Evolutionary conservation across 2,329 filamentous ascomycete genomes (phyloP).

Genomic region (Didymella segeticola): DNA sequence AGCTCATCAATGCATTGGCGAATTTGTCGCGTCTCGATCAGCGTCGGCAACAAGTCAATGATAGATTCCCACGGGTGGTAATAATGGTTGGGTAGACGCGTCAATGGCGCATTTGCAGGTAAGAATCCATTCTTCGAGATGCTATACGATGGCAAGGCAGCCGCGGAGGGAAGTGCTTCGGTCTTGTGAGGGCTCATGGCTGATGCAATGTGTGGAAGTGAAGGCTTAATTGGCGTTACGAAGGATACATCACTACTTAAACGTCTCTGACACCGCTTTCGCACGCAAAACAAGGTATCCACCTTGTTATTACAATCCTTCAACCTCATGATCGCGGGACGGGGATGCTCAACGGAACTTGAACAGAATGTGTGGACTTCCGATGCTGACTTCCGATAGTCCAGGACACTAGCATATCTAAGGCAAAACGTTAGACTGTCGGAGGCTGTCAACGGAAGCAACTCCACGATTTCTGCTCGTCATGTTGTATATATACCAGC

Average conservation of each 20-base stretch:
- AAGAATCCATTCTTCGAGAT: constrained; percentile 82
- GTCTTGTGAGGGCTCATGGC: constrained; percentile 41
- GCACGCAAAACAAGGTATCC: constrained; percentile 13
- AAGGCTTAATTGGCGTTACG: neutral
- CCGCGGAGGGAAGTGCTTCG: constrained; percentile 30
- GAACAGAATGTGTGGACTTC: too few relatives aligned
- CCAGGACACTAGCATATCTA: too few relatives aligned
- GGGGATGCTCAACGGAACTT: constrained; percentile 3
- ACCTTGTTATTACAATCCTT: constrained; percentile 6
- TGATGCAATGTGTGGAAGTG: constrained; percentile 1
- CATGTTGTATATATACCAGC: constrained; percentile 25
- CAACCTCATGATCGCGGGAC: constrained; percentile 16
- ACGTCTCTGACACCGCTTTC: constrained; percentile 29
- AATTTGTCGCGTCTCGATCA: constrained; percentile 77
- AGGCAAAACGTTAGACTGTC: constrained; percentile 1
- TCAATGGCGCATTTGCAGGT: constrained; percentile 74
- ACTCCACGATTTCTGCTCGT: constrained; percentile 13
- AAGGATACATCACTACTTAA: constrained; percentile 14
- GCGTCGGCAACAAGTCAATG: constrained; percentile 74
- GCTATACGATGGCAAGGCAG: constrained; percentile 72
- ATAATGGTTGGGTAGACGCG: constrained; percentile 77
- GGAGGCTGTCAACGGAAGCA: constrained; percentile 16
- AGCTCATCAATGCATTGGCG: constrained; percentile 74
- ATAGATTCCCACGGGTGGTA: constrained; percentile 89
- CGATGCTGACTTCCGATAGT: too few relatives aligned